Evolutionary conservation across 1,284 basidiomycete species (phyloP), one percentile per base, ranked within the genome.

Genomic region (Sphagnurus paluster): DNA sequence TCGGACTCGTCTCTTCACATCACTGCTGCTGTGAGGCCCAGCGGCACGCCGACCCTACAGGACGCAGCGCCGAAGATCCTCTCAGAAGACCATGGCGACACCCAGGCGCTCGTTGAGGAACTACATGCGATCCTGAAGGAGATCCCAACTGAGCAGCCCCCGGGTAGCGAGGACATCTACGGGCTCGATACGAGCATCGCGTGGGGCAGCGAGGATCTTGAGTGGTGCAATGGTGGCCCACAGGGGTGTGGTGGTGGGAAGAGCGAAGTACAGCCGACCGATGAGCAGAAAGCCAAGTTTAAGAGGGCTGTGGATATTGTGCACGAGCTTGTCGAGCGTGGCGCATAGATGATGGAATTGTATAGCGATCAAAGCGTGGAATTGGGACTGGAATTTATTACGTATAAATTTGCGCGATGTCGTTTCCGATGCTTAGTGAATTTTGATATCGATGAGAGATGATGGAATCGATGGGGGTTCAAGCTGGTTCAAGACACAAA

Each of bases 121-220:
- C 72, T 89, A 14, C 66, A 82, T 37, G 41, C 20, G 3, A 83
- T 88, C 61, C 64, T 90, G 40, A 79, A 77, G 60, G 52, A 57
- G 2, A 56, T 86, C 46, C 78, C 83, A 29, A 75, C 67, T 1
- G 86, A 88, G 60, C 56, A 62, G 2, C 82, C 80, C 2, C 75
- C 77, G 0, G 83, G 82, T 1, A 78, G 74, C 45, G 63, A 83
- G 56, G 87, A 89, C 56, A 81, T 88, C 46, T 90, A 90, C 55
- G 81, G 80, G 0, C 35, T 48, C 21, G 74, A 88, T 59, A 84
- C 74, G 11, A 79, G 81, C 60, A 87, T 90, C 53, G 67, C 75
- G 7, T 86, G 76, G 67, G 75, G 74, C 7, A 77, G 74, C 44
- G 76, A 76, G 0, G 78, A 79, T 52, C 59, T 86, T 16, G 50